phyloP scores from a whole-genome alignment of 805 yeast species.

The Zygoascus ofunaensis region DNA sequence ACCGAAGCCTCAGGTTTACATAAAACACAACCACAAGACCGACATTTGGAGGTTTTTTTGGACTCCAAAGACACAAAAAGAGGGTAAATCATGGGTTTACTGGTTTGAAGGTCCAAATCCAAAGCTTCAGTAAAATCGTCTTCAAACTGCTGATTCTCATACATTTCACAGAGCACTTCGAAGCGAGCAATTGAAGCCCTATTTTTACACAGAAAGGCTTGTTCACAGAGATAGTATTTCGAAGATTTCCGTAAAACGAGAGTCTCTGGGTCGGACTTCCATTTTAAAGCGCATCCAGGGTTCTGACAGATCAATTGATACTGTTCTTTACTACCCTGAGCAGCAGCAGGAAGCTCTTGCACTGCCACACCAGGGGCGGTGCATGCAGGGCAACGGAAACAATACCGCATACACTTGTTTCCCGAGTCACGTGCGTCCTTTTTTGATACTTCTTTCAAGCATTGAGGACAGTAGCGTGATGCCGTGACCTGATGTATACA shows the following conservation, averaged over 20 bases:
- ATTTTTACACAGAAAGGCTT: background rate
- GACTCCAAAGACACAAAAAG: constrained; percentile 7
- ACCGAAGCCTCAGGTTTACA: constrained; percentile 27
- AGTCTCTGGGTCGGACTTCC: background rate
- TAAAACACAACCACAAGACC: constrained; percentile 26
- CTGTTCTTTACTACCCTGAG: constrained; percentile 1
- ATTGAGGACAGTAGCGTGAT: constrained; percentile 29
- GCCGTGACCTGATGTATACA: constrained; percentile 30
- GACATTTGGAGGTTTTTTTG: constrained; percentile 23
- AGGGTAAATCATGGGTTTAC: background rate
- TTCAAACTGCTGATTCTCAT: background rate
- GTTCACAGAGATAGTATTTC: background rate
- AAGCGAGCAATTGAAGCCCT: background rate
- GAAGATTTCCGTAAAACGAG: background rate
- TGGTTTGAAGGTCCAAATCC: background rate
- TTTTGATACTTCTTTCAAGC: constrained; percentile 26
- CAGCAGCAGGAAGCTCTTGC: constrained; percentile 5
- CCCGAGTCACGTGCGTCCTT: constrained; percentile 18
- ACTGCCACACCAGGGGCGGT: constrained; percentile 10
- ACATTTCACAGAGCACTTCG: background rate
- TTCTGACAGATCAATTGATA: constrained; percentile 17
- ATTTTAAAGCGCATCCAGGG: constrained; percentile 14
- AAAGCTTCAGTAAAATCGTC: background rate
- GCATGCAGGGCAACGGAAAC: constrained; percentile 30
- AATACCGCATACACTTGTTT: constrained; percentile 28